Conservation (phyloP, 2,329 filamentous ascomycete genomes). For the Alternaria tenuissima region DNA sequence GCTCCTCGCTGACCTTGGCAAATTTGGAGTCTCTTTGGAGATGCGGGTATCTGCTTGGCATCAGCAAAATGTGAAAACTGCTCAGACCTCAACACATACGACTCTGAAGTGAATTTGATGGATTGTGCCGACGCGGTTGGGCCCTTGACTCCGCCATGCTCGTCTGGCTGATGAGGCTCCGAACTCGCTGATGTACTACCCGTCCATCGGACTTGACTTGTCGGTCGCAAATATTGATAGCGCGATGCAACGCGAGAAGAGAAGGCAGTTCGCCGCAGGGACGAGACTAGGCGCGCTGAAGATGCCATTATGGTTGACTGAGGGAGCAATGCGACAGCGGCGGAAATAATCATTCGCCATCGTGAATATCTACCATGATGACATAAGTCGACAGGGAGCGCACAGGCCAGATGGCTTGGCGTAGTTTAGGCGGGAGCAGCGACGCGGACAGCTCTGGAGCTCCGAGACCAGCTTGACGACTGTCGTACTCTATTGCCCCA, state of each 20-base stretch:
- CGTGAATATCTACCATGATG: conserved; percentile 30
- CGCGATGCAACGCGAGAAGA: conserved; percentile 35
- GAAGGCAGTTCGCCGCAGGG: conserved; percentile 44
- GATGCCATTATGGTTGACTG: conserved; percentile 44
- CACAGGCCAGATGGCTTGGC: conserved; percentile 44
- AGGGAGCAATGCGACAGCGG: conserved; percentile 29
- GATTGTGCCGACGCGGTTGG: conserved; percentile 51
- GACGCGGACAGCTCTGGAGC: conserved; percentile 52
- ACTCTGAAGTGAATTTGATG: conserved; percentile 83
- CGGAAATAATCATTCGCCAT: conserved; percentile 25
- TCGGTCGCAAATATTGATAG: conserved; percentile 34
- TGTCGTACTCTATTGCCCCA: conserved; percentile 23
- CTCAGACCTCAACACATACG: conserved; percentile 54
- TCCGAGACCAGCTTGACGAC: conserved; percentile 37
- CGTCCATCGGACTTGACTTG: conserved; percentile 48
- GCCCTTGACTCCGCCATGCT: conserved; percentile 45
- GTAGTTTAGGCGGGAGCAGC: conserved; percentile 47
- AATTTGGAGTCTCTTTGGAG: conserved; percentile 83
- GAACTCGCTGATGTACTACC: conserved; percentile 51
- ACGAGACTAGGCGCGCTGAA: conserved; percentile 43
- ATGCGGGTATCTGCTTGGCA: conserved; percentile 68
- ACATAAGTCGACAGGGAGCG: conserved; percentile 35
- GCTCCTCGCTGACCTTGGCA: conserved; percentile 73
- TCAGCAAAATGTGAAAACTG: neutral
- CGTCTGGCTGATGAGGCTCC: conserved; percentile 52